A percentile compares a stretch with the other conserved stretches of the same genome.
These are phyloP conservation scores for Urochloa ruziziensis DNA, from an alignment of 176 grass and related monocot species.

Conservation along the genomic window DNA sequence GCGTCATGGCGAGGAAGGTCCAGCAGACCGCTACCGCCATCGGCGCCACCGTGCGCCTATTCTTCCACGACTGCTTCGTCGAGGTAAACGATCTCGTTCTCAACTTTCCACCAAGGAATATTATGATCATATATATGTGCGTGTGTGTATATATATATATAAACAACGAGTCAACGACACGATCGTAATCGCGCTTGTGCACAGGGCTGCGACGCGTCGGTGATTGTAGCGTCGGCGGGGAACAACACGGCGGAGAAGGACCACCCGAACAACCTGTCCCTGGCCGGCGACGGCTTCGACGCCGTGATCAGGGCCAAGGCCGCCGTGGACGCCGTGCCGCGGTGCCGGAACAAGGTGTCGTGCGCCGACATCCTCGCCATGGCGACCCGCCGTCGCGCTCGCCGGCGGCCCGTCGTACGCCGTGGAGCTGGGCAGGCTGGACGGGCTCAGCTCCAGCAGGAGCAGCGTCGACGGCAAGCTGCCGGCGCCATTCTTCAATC, in stretches of 20 bases:
- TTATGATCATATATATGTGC: too few species aligned
- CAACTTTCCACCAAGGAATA: too few species aligned
- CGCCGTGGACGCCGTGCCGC: constrained; percentile 57
- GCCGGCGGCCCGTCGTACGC: constrained; percentile 60
- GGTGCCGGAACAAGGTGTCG: constrained; percentile 54
- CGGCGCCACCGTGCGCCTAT: constrained; percentile 62
- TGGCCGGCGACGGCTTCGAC: constrained; percentile 63
- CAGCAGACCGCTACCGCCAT: constrained; percentile 28
- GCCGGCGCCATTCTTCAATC: constrained; percentile 31
- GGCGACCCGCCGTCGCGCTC: constrained; percentile 52
- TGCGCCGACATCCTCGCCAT: constrained; percentile 71
- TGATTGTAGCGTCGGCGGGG: constrained; percentile 46
- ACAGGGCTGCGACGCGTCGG: constrained; percentile 68
- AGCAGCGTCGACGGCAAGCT: constrained; percentile 49
- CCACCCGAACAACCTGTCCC: constrained; percentile 43
- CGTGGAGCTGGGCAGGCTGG: constrained; percentile 71
- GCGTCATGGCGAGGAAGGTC: constrained; percentile 35
- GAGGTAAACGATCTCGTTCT: constrained; percentile 33
- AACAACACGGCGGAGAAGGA: constrained; percentile 60
- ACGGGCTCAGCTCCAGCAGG: constrained; percentile 53
- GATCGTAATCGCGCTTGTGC: neutral
- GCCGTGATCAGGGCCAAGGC: constrained; percentile 50
- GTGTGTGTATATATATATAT: too few species aligned
- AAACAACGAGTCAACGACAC: too few species aligned
- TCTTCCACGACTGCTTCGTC: constrained; percentile 94